Percentiles rank a stretch among this genome's conserved stretches.
phyloP scores from a whole-genome alignment of 441 rosid genomes.

The Cnidoscolus chayamansa region DNA sequence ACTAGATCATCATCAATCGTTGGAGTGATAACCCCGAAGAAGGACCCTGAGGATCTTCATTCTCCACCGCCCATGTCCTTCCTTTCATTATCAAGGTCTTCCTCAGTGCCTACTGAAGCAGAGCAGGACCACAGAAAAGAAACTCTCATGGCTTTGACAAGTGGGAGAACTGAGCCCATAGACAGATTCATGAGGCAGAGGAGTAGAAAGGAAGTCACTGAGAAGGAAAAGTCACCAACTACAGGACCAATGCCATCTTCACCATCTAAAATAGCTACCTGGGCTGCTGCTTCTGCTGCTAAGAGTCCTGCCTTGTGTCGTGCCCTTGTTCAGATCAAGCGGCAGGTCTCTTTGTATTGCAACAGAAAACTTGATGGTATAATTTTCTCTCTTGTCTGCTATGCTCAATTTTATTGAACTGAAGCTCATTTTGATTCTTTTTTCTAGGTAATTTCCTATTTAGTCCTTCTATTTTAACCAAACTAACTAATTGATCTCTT shows the following conservation, averaged over 20 bases:
- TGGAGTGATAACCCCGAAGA: conserved; percentile 2
- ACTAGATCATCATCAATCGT: conserved; percentile 23
- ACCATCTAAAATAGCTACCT: conserved; percentile 25
- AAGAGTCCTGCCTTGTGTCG: conserved; percentile 21
- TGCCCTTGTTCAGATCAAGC: conserved; percentile 25
- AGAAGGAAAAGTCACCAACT: background rate
- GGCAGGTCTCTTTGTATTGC: background rate
- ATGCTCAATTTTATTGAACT: background rate
- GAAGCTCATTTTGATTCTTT: background rate
- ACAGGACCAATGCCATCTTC: conserved; percentile 3
- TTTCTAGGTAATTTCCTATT: no score
- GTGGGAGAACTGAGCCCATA: conserved; percentile 14
- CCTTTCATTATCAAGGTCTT: conserved; percentile 23
- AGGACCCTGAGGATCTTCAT: background rate
- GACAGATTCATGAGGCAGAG: conserved; percentile 14
- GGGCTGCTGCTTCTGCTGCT: conserved; percentile 30
- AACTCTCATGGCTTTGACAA: conserved; percentile 7
- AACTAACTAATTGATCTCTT: no score
- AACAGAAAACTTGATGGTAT: conserved; percentile 24
- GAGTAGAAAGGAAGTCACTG: background rate
- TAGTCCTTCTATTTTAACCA: no score
- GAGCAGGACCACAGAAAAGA: conserved; percentile 13
- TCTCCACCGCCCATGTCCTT: conserved; percentile 1
- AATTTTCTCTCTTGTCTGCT: background rate
- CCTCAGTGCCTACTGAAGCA: conserved; percentile 21